Evolutionary conservation across 352 stramenopile species (phyloP).

Genomic region (Albugo candida): DNA sequence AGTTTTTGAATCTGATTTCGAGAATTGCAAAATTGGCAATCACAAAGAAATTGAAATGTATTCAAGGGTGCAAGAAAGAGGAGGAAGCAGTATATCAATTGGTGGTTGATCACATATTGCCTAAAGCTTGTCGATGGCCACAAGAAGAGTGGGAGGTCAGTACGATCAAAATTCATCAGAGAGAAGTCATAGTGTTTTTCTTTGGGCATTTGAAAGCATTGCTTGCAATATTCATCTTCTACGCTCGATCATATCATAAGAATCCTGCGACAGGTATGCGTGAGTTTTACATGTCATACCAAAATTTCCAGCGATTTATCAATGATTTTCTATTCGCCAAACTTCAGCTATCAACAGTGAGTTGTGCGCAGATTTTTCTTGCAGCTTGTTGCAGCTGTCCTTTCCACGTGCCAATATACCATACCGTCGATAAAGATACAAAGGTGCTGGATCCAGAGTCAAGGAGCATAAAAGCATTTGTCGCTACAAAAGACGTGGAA

Average conservation of each 20-base stretch:
- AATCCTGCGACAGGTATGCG: slow-evolving; percentile 18
- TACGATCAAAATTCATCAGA: slow-evolving; percentile 20
- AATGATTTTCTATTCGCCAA: slow-evolving; percentile 58
- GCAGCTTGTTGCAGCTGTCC: slow-evolving; percentile 32
- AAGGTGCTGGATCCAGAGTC: neutral
- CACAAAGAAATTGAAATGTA: neutral
- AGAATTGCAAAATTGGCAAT: slow-evolving; percentile 20
- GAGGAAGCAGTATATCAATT: slow-evolving; percentile 39
- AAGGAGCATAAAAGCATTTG: neutral
- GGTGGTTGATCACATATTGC: slow-evolving; percentile 36
- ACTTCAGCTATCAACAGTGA: slow-evolving; percentile 43
- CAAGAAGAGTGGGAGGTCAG: slow-evolving; percentile 26
- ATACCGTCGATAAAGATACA: slow-evolving; percentile 4
- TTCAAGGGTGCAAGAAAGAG: slow-evolving; percentile 17
- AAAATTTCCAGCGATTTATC: slow-evolving; percentile 50
- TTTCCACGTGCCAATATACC: slow-evolving; percentile 15
- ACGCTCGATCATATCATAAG: slow-evolving; percentile 32
- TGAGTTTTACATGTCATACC: slow-evolving; percentile 50
- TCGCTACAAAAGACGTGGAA: no score
- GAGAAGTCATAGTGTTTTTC: slow-evolving; percentile 34
- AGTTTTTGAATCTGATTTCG: slow-evolving; percentile 57
- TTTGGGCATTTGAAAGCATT: slow-evolving; percentile 46
- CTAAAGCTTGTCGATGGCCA: slow-evolving; percentile 32
- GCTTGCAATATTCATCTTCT: slow-evolving; percentile 62
- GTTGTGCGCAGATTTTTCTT: slow-evolving; percentile 47